Percentiles rank a stretch among this genome's conserved stretches.
phyloP scores from a whole-genome alignment of 257 asterid species.

The Solanum medicagineum region DNA sequence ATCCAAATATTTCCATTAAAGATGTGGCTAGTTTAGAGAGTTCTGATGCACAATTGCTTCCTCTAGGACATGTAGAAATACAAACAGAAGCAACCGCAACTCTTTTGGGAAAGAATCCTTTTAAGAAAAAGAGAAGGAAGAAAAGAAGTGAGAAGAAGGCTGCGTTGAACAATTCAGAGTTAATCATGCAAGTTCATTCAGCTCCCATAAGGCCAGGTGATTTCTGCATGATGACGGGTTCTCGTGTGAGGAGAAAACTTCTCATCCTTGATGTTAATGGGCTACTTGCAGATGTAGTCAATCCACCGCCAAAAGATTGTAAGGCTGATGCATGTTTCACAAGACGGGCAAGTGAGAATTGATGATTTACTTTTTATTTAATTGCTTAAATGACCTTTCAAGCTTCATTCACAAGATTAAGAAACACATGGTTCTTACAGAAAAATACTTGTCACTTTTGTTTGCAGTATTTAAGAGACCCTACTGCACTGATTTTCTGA shows the following conservation, averaged over 20 bases:
- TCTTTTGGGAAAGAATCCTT: conserved; percentile 6
- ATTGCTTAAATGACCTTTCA: neutral
- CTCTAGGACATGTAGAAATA: conserved; percentile 9
- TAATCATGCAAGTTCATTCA: neutral
- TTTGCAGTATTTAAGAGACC: conserved; percentile 83
- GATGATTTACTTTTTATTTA: conserved; percentile 1
- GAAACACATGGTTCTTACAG: neutral
- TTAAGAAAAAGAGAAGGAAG: conserved; percentile 8
- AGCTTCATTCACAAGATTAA: neutral
- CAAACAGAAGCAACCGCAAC: conserved; percentile 6
- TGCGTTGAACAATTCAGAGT: neutral
- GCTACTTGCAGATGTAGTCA: conserved; percentile 61
- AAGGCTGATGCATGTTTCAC: conserved; percentile 30
- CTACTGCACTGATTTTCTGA: conserved; percentile 61
- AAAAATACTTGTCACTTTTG: neutral
- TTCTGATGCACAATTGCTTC: neutral
- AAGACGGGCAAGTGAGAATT: conserved; percentile 69
- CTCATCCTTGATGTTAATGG: conserved; percentile 92
- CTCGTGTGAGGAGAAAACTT: conserved; percentile 44
- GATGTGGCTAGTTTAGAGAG: conserved; percentile 1
- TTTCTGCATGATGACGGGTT: conserved; percentile 5
- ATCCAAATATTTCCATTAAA: neutral
- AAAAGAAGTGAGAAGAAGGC: neutral
- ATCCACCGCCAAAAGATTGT: conserved; percentile 54
- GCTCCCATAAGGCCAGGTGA: neutral